Evolutionary conservation across 441 rosid genomes (phyloP).

Genomic region (Omphalea diandra): DNA sequence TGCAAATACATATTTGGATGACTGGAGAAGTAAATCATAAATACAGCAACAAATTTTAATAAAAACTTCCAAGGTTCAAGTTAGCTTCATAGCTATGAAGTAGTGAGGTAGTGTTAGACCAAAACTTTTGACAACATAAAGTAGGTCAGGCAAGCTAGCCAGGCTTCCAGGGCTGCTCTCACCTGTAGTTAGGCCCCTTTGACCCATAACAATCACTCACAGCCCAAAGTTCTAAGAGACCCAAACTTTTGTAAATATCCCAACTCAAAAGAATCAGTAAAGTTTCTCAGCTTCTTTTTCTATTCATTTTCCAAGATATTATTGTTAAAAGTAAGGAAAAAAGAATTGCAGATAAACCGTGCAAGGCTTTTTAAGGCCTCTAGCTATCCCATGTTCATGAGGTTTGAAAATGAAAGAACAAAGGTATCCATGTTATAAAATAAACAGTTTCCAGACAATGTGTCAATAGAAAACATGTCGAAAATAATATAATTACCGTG

Average conservation of each 20-base stretch:
- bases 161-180: too few species aligned
- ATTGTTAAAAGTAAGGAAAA: background rate
- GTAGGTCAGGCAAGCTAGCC: background rate
- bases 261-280: background rate
- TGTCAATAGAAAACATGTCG: background rate
- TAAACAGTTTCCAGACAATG: background rate
- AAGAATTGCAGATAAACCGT: background rate
- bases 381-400: background rate
- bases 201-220: background rate
- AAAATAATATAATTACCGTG: conserved; percentile 39
- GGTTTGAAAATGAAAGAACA: background rate
- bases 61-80: background rate
- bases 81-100: background rate
- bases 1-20: background rate
- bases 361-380: background rate
- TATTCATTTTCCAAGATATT: background rate
- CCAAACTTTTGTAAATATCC: background rate
- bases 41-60: background rate
- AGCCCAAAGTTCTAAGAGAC: background rate
- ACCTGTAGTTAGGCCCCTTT: too few species aligned
- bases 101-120: background rate
- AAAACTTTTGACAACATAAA: background rate
- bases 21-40: background rate
- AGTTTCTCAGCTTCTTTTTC: too few species aligned
- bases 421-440: background rate